Base-by-base conservation (phyloP, 2,329 filamentous ascomycete genomes). In the Endocalyx cinctus region DNA sequence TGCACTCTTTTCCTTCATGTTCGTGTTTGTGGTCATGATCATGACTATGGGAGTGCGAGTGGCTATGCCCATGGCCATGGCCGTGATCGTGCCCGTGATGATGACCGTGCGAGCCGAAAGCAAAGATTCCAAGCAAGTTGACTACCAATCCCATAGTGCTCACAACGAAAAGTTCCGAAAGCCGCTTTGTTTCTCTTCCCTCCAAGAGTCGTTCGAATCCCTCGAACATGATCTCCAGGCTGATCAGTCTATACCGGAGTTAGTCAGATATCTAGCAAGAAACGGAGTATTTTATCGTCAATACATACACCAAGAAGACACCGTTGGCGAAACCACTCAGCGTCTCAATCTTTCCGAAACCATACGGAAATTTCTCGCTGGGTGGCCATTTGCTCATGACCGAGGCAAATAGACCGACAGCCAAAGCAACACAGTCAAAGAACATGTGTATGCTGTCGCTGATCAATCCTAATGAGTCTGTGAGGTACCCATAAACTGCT, bases 361-460 rank as follows among this genome's bases (percentile, higher is more conserved):
- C 92, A 54, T 96, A 97, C 0, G 92, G 92, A 50, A 95, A 97
- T 14, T 82, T 74, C 38, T 84, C 73, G 55, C 84, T 95, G 1
- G 88, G 84, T 2, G 89, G 88, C 89, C 92, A 96, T 62, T 97
- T 97, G 62, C 87, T 92, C 69, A 95, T 87, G 5, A 98, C 88
- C 2, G 90, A 84, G 17, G 92, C 92, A 48, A 90, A 83, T 8
- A 98, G 70, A 10, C 92, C 92, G 22, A 98, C 88, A 2, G 86
- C 78, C 17, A 98, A 73, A 14, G 90, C 92, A 22, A 96, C 80
- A 48, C 92, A 98, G 62, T 98, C 92, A 51, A 98, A 97, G 53
- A 98, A 90, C 92, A 98, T 98, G 63, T 98, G 92, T 43, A 98
- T 92, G 52, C 89, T 97, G 61, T 98, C 92, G 47, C 88, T 95